Evolutionary conservation across 106 monocot species (phyloP).

Genomic region (Apostasia shenzhenica): DNA sequence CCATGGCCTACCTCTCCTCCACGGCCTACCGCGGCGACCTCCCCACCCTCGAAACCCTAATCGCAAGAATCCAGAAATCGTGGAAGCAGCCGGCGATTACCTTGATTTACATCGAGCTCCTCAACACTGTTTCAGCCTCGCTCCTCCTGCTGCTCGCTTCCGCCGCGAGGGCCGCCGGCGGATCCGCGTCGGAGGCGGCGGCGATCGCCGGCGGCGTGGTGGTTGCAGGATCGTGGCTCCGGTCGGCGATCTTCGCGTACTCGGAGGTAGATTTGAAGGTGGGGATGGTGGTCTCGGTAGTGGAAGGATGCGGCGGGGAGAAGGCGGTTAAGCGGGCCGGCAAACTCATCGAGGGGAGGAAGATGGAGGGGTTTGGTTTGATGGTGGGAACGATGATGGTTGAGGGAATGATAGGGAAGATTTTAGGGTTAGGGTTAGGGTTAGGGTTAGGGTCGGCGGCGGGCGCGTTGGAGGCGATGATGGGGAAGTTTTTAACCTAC

Average conservation of each 20-base stretch:
- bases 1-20: slow-evolving; percentile 4
- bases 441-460: background rate
- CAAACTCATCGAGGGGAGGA: slow-evolving; percentile 14
- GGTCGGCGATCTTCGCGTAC: background rate
- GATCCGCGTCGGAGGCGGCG: background rate
- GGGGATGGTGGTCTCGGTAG: slow-evolving; percentile 9
- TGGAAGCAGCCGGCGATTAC: slow-evolving; percentile 6
- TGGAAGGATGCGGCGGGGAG: slow-evolving; percentile 7
- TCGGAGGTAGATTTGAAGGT: background rate
- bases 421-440: background rate
- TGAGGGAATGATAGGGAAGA: background rate
- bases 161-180: background rate
- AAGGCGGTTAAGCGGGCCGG: slow-evolving; percentile 7
- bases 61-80: background rate
- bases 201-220: background rate
- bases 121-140: slow-evolving; percentile 1
- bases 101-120: slow-evolving; percentile 9
- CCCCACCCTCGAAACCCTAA: background rate
- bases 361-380: background rate
- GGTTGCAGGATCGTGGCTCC: background rate
- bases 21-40: background rate
- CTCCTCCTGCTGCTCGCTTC: slow-evolving; percentile 4
- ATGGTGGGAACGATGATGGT: background rate
- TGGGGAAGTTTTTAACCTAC: slow-evolving; percentile 4
- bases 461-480: background rate